Base-by-base conservation (phyloP, 2,329 filamentous ascomycete species). In the Cercospora sojina region DNA sequence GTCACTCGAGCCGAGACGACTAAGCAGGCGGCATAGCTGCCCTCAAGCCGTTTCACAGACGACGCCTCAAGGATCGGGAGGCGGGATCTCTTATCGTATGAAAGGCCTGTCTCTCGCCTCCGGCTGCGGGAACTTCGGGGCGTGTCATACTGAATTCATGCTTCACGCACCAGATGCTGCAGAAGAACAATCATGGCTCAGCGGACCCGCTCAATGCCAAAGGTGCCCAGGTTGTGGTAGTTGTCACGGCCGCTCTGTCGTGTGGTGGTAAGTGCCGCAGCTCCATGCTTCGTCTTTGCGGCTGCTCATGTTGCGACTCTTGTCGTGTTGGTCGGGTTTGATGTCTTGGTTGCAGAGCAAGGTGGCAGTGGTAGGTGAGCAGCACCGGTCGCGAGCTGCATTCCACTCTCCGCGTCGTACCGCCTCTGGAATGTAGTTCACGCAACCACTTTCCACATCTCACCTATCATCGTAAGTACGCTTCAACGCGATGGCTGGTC, bases 401-500 rank as follows among this genome's bases (percentile, higher is more conserved):
- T 67, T 67, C 65, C 61, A 47, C 20, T 32, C 29, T 12, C 7
- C 58, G 53, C 57, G 29, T 58, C 47, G 47, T 8, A 12, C 61
- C 47, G 5, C 38, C 25, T 38, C 32, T 64, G 65, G 65, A 67
- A 67, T 67, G 65, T 55, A 67, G 53, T 60, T 62, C 62, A 67
- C 64, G 65, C 62, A 67, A 64, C 56, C 61, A 58, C 65, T 67
- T 27, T n/a, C 20, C 20, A 35, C 20, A 51, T 64, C n/a, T 49
- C 41, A 35, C 43, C 57, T 62, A 47, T 64, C 65, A 59, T 49
- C 29, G 29, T 47, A 31, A 29, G 35, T 10, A 12, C 29, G 16
- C 7, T 49, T 43, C 58, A 56, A 62, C 57, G 35, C 59, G 62
- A 67, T 67, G 65, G 65, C 65, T 67, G 65, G 65, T 59, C 51